Percentiles rank a stretch among this genome's conserved stretches.
These are phyloP conservation scores for Ensete glaucum DNA, from an alignment of 176 grass and related monocot species.

Conservation along the genomic window DNA sequence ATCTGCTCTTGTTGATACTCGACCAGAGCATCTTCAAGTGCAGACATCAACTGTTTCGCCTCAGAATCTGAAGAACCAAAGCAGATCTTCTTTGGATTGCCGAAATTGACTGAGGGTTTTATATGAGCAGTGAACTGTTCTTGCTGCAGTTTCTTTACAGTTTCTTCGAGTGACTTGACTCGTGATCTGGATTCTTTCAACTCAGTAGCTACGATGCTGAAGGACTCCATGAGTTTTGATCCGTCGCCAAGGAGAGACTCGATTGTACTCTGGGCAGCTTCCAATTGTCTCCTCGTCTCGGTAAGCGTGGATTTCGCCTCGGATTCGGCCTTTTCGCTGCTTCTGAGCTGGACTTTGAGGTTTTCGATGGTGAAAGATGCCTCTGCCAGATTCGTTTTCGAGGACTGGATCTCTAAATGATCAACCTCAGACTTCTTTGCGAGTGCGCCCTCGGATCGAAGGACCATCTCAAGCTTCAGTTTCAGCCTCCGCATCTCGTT, in stretches of 20 bases:
- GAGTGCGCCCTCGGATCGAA: constrained; percentile 13
- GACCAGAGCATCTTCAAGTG: constrained; percentile 38
- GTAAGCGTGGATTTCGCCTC: constrained; percentile 44
- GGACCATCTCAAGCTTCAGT: constrained; percentile 40
- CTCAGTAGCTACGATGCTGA: constrained; percentile 73
- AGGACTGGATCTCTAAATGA: constrained; percentile 18
- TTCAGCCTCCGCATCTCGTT: constrained; percentile 64
- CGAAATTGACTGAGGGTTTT: neutral
- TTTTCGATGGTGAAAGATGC: constrained; percentile 45
- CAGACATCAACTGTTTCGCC: constrained; percentile 31
- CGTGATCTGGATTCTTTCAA: constrained; percentile 78
- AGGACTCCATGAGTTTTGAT: constrained; percentile 96
- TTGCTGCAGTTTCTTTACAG: constrained; percentile 22
- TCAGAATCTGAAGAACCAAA: constrained; percentile 35
- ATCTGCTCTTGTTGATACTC: constrained; percentile 60
- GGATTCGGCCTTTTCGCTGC: constrained; percentile 35
- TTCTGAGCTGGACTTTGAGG: constrained; percentile 25
- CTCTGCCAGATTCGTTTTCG: constrained; percentile 40
- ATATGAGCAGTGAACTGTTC: constrained; percentile 2
- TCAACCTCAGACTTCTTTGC: constrained; percentile 9
- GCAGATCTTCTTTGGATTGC: neutral
- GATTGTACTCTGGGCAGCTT: constrained; percentile 52
- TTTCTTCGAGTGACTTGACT: constrained; percentile 51
- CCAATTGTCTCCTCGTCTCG: constrained; percentile 70
- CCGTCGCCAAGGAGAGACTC: constrained; percentile 81